A percentile compares a stretch with the other conserved stretches of the same genome.
Conservation (phyloP, 179 eudicot genomes). For the Vitellaria paradoxa region DNA sequence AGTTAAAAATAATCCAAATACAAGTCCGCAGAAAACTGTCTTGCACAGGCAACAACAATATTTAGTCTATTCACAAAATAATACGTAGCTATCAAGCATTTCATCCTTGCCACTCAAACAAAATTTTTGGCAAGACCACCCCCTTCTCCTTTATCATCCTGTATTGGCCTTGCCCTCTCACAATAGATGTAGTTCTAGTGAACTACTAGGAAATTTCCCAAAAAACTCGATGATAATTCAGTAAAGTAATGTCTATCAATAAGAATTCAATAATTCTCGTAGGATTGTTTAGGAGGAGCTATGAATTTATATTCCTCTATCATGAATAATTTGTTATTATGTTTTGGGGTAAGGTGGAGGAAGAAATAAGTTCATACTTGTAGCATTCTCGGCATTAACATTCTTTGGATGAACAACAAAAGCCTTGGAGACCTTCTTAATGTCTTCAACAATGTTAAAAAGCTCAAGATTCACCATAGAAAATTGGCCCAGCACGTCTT, state of each 20-base stretch:
- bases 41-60: background rate
- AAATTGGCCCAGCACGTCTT: slow-evolving; percentile 78
- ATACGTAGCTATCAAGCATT: background rate
- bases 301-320: background rate
- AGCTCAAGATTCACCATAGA: slow-evolving; percentile 98
- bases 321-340: background rate
- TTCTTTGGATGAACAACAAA: slow-evolving; percentile 93
- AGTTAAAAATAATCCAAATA: background rate
- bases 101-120: background rate
- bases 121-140: background rate
- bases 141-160: background rate
- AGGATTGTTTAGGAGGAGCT: background rate
- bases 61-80: background rate
- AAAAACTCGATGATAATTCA: background rate
- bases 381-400: slow-evolving; percentile 89
- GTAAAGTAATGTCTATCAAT: background rate
- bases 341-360: background rate
- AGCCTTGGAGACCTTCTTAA: slow-evolving; percentile 94
- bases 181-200: background rate
- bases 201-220: background rate
- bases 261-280: too few species aligned
- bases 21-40: background rate
- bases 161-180: background rate
- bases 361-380: slow-evolving; percentile 43
- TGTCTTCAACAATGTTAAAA: slow-evolving; percentile 82